phyloP scores from a whole-genome alignment of 352 stramenopile genomes.

The Globisporangium solare region DNA sequence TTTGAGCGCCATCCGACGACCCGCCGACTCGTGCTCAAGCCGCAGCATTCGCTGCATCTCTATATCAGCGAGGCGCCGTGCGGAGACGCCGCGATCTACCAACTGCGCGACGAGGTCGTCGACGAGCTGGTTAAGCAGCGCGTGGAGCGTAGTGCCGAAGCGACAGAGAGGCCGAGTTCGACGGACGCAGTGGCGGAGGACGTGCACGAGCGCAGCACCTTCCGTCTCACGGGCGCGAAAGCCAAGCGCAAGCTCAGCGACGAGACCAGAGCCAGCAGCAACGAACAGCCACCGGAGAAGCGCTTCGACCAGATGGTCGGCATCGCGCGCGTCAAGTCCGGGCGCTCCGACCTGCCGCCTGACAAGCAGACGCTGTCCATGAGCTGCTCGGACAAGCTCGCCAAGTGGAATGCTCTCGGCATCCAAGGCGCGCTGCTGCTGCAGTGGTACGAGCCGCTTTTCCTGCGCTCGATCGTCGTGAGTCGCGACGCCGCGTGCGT shows the following conservation, averaged over 20 bases:
- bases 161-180: not conserved
- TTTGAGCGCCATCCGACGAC: slow-evolving; percentile 35
- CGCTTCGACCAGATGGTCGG: slow-evolving; percentile 68
- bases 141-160: slow-evolving; percentile 13
- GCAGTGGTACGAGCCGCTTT: slow-evolving; percentile 59
- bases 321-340: slow-evolving; percentile 87
- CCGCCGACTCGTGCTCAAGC: slow-evolving; percentile 41
- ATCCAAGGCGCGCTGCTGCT: slow-evolving; percentile 76
- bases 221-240: slow-evolving; percentile 69
- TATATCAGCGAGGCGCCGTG: slow-evolving; percentile 92
- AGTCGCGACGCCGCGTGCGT: slow-evolving; percentile 29
- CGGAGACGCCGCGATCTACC: slow-evolving; percentile 92
- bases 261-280: slow-evolving; percentile 3
- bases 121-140: slow-evolving; percentile 50
- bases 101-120: slow-evolving; percentile 66
- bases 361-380: slow-evolving; percentile 88
- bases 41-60: slow-evolving; percentile 76
- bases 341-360: slow-evolving; percentile 85
- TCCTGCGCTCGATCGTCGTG: slow-evolving; percentile 45
- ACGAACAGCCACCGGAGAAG: slow-evolving; percentile 24
- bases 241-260: slow-evolving; percentile 25
- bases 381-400: slow-evolving; percentile 93
- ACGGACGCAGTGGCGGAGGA: slow-evolving; percentile 2
- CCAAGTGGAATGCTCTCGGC: slow-evolving; percentile 79
- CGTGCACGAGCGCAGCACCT: slow-evolving; percentile 26